Evolutionary conservation across 306 rosid species (phyloP).

Genomic region (Ormosia semicastrata): DNA sequence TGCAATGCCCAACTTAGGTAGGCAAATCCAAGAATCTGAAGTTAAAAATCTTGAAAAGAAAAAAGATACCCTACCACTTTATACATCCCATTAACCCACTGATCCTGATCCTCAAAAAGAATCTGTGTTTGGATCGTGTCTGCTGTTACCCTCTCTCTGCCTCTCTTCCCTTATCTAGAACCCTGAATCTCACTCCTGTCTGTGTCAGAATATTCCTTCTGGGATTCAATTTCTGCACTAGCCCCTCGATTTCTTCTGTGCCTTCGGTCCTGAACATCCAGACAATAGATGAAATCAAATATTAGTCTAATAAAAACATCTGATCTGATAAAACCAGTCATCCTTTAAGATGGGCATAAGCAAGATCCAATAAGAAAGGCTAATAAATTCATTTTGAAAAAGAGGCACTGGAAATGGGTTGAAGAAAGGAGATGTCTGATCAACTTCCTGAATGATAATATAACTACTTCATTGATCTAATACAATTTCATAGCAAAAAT

Average conservation of each 20-base stretch:
- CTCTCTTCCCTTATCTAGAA: conserved; percentile 49
- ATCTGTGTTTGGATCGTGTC: conserved; percentile 17
- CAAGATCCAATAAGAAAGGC: background rate
- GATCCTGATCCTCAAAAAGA: conserved; percentile 40
- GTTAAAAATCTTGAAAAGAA: conserved; percentile 22
- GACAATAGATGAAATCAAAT: background rate
- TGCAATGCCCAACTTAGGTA: conserved; percentile 17
- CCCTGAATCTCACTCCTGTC: conserved; percentile 68
- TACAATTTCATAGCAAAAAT: background rate
- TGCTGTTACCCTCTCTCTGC: conserved; percentile 50
- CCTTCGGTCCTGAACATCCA: conserved; percentile 74
- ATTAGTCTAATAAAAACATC: background rate
- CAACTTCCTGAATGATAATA: background rate
- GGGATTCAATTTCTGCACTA: conserved; percentile 76
- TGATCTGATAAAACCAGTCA: background rate
- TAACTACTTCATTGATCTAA: conserved; percentile 12
- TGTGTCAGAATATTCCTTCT: conserved; percentile 71
- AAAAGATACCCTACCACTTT: conserved; percentile 41
- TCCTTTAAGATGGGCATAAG: background rate
- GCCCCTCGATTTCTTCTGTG: conserved; percentile 61
- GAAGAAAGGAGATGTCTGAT: background rate
- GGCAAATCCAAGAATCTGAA: conserved; percentile 47
- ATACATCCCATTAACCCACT: conserved; percentile 37
- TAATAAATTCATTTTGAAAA: background rate
- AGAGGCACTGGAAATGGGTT: background rate